Percentiles rank a stretch among this genome's conserved stretches.
phyloP scores from a whole-genome alignment of 2,329 filamentous ascomycete species.

The Diaporthe amygdali region DNA sequence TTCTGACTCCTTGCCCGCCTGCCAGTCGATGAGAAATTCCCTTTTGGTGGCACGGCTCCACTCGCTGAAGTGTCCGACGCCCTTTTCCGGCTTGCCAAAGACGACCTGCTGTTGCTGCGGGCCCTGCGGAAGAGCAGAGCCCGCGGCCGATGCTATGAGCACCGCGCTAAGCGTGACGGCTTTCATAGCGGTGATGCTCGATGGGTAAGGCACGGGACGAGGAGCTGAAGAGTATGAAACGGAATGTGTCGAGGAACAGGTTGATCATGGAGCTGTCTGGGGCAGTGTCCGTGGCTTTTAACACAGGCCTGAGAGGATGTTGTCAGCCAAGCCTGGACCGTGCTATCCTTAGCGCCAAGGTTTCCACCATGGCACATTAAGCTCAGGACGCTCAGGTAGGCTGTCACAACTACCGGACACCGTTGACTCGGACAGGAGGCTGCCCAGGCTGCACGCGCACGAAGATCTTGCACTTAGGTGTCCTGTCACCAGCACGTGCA shows the following conservation, averaged over 20 bases:
- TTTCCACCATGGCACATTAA: background rate
- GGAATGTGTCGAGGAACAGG: background rate
- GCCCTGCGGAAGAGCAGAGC: background rate
- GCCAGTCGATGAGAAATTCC: conserved; percentile 52
- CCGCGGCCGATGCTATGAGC: conserved; percentile 6
- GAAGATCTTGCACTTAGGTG: background rate
- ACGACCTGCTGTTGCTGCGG: conserved; percentile 13
- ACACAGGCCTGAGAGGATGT: background rate
- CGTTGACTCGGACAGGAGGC: background rate
- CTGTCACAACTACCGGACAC: background rate
- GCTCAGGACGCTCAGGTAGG: background rate
- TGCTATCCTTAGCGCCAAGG: conserved; percentile 1
- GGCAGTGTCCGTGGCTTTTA: conserved; percentile 6
- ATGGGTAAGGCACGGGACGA: background rate
- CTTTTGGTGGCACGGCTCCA: conserved; percentile 52
- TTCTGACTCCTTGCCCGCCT: conserved; percentile 44
- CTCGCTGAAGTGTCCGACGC: conserved; percentile 53
- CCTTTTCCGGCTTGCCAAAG: conserved; percentile 27
- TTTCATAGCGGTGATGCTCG: background rate
- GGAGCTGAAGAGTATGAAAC: background rate
- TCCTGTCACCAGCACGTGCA: background rate
- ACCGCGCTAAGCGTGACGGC: background rate
- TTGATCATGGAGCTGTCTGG: background rate
- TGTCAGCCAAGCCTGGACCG: conserved; percentile 13
- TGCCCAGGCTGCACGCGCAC: background rate